Percentiles rank a stretch among this genome's conserved stretches.
Evolutionary conservation across 805 yeast genomes (phyloP).

Genomic region (Priceomyces melissophilus): DNA sequence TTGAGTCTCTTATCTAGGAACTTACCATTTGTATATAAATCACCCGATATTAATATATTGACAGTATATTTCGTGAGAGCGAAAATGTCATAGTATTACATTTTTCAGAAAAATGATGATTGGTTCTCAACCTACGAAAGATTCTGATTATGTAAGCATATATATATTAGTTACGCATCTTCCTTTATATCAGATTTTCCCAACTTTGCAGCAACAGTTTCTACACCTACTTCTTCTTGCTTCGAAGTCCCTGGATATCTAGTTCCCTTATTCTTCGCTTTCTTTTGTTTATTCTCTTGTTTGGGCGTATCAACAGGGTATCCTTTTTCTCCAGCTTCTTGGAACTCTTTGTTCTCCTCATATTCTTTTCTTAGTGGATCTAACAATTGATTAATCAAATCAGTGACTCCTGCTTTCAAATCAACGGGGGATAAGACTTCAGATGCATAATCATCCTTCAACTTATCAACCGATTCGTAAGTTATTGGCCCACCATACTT

Average conservation of each 20-base stretch:
- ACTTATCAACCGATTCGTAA: slow-evolving; percentile 61
- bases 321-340: slow-evolving; percentile 70
- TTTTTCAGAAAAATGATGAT: slow-evolving; percentile 20
- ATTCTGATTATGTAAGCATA: slow-evolving; percentile 1
- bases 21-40: no score
- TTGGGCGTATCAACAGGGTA: slow-evolving; percentile 72
- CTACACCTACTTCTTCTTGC: slow-evolving; percentile 13
- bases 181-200: slow-evolving; percentile 35
- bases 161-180: not conserved
- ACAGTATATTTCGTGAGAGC: no score
- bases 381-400: slow-evolving; percentile 72
- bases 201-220: slow-evolving; percentile 33
- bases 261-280: slow-evolving; percentile 85
- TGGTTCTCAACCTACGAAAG: slow-evolving; percentile 13
- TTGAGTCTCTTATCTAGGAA: no score
- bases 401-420: slow-evolving; percentile 88
- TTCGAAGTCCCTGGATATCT: slow-evolving; percentile 68
- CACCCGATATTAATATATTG: no score
- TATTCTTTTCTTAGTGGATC: slow-evolving; percentile 80
- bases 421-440: slow-evolving; percentile 88
- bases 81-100: slow-evolving; percentile 3
- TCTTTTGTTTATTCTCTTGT: slow-evolving; percentile 65
- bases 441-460: slow-evolving; percentile 68
- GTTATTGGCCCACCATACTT: slow-evolving; percentile 92
- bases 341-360: slow-evolving; percentile 62